Evolutionary conservation across 768 basidiomycete species (phyloP).

Genomic region (Naganishia onofrii): DNA sequence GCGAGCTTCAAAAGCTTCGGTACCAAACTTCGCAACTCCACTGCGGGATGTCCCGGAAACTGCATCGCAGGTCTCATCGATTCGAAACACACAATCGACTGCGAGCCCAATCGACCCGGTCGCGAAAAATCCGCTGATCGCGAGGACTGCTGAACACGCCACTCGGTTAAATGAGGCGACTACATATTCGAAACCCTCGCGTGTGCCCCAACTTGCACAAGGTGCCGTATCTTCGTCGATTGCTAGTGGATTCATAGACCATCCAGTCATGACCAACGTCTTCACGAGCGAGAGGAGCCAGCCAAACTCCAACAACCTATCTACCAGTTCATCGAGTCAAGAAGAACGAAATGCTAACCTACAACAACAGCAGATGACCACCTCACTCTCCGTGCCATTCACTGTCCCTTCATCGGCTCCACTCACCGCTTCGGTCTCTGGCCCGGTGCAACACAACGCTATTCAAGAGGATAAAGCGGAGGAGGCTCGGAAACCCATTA

Average conservation of each 20-base stretch:
- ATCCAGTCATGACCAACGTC: not conserved
- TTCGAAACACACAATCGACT: not conserved
- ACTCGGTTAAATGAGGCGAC: not conserved
- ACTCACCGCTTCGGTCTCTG: too few species aligned
- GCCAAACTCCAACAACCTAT: too few species aligned
- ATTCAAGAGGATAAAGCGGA: not conserved
- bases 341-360: too few species aligned
- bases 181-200: not conserved
- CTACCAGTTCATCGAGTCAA: too few species aligned
- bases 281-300: too few species aligned
- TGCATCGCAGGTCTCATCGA: not conserved
- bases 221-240: not conserved
- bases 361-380: not conserved
- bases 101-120: not conserved
- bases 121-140: not conserved
- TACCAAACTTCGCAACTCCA: not conserved
- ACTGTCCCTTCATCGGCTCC: too few species aligned
- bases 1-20: not conserved
- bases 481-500: not conserved
- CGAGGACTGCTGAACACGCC: not conserved
- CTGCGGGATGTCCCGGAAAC: not conserved
- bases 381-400: too few species aligned
- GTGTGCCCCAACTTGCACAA: not conserved
- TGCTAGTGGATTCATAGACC: not conserved
- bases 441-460: too few species aligned